Base-by-base conservation (phyloP, 2,329 filamentous ascomycete species). In the Neonectria faginata region DNA sequence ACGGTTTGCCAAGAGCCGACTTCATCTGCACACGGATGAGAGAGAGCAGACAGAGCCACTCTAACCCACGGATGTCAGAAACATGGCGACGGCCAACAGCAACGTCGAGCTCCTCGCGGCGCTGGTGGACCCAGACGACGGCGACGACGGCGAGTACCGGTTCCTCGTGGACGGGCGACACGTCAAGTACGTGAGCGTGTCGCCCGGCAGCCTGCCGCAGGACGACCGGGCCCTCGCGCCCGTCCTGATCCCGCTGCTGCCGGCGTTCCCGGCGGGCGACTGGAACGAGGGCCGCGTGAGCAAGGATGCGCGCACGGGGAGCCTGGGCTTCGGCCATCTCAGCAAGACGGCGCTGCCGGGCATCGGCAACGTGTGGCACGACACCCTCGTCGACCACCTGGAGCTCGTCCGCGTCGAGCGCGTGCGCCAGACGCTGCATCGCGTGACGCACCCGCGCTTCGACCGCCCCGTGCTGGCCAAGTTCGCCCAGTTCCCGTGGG, bases 101-200 rank as follows among this genome's bases (percentile, higher is more conserved):
- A 69, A 75, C 56, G 70, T 74, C 50, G 64, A 65, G 47, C 67
- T 77, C 22, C 67, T 75, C 31, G 69, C 73, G 10, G 64, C 65
- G 29, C 66, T 74, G 20, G 67, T 69, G n/a, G 75, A 77, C 55
- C 33, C 64, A 5, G 68, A 71, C 8, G 63, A 60, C 20, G 67
- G 66, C 42, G 71, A 71, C 44, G 77, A 71, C 47, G 77, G 78
- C 70, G 74, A 81, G 52, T 79, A 79, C 58, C 78, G 80, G 50
- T 73, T 81, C 54, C 73, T 82, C 2, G 73, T 81, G 33, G 72
- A 79, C 62, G 69, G 67, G 25, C 73, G 73, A 22, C 61, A 75
- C 57, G 72, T 83, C 71, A 82, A 81, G 70, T 82, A 83, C 64
- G 69, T 83, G 33, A 79, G 75, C 12, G 73, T 83, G 29, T 78